phyloP scores from a whole-genome alignment of 129 eudicot genomes.

The Rutidosis leptorrhynchoides region DNA sequence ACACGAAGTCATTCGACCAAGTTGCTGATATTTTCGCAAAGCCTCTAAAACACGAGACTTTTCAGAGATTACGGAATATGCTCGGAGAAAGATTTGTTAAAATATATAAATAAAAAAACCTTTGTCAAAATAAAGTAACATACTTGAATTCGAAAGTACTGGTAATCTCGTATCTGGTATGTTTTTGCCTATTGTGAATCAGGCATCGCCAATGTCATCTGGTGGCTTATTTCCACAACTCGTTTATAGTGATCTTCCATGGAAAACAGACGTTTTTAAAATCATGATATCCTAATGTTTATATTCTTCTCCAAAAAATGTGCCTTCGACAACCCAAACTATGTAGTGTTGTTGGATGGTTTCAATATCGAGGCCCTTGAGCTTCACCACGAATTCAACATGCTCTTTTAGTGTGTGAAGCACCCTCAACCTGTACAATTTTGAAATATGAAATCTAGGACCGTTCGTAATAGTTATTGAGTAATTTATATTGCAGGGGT shows the following conservation, averaged over 20 bases:
- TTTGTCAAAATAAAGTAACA: too few species aligned
- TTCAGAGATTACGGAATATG: too few species aligned
- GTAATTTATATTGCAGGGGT: neutral
- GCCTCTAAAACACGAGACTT: too few species aligned
- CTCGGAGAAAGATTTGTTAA: too few species aligned
- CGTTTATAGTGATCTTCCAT: slow-evolving; percentile 28
- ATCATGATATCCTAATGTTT: slow-evolving; percentile 37
- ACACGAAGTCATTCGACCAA: too few species aligned
- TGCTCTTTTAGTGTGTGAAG: slow-evolving; percentile 47
- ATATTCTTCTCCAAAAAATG: slow-evolving; percentile 23
- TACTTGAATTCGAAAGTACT: too few species aligned
- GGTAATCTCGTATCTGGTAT: too few species aligned
- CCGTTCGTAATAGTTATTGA: neutral
- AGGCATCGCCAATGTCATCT: slow-evolving; percentile 17
- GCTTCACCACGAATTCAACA: slow-evolving; percentile 52
- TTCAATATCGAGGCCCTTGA: slow-evolving; percentile 42
- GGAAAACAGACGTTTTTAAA: slow-evolving; percentile 31
- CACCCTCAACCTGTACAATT: slow-evolving; percentile 39
- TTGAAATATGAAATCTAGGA: neutral
- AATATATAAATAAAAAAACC: too few species aligned
- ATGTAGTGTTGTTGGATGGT: slow-evolving; percentile 46
- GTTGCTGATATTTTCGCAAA: too few species aligned
- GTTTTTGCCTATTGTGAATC: slow-evolving; percentile 23
- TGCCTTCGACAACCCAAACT: slow-evolving; percentile 21
- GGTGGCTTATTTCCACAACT: slow-evolving; percentile 31